Conservation (phyloP, 441 rosid species). For the Brassica balearica region DNA sequence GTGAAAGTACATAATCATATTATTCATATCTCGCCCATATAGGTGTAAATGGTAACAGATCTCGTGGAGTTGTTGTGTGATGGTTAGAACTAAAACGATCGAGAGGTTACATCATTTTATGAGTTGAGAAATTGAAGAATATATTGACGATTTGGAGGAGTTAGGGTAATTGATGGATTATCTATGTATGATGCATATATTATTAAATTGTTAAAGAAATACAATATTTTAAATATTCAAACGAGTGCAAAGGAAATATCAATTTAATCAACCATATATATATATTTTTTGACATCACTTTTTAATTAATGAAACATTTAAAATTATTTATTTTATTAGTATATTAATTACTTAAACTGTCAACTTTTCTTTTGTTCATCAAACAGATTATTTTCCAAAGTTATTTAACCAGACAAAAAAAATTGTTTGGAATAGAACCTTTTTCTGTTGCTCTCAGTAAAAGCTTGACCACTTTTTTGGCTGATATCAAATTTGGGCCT, state of each 20-base stretch:
- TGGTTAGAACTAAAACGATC: not conserved
- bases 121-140: not conserved
- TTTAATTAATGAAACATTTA: not conserved
- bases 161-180: not conserved
- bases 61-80: not conserved
- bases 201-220: not conserved
- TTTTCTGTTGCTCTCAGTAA: not conserved
- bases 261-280: not conserved
- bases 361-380: not conserved
- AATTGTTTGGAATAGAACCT: not conserved
- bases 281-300: not conserved
- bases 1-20: not conserved
- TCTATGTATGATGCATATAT: not conserved
- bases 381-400: not conserved
- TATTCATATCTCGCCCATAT: not conserved
- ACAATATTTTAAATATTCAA: not conserved
- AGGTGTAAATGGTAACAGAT: not conserved
- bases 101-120: not conserved
- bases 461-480: not conserved
- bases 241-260: not conserved
- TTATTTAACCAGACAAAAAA: not conserved
- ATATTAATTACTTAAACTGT: not conserved
- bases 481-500: constrained; percentile 1
- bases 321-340: not conserved
- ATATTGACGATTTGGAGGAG: not conserved